Conservation (phyloP, 2,329 filamentous ascomycete species). For the Arthroderma sp. region DNA sequence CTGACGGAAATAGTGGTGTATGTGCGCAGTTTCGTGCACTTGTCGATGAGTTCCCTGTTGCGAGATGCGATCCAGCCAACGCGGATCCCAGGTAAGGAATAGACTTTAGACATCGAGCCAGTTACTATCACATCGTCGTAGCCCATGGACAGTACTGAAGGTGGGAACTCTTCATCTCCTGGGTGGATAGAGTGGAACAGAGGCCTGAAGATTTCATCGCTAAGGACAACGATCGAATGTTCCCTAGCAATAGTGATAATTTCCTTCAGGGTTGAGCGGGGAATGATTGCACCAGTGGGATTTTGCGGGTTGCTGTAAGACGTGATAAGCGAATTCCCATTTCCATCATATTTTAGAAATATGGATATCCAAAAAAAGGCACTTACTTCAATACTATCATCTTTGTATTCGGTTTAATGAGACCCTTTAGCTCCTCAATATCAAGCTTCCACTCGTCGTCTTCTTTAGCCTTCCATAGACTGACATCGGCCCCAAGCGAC, state of each 20-base stretch:
- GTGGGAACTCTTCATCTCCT: constrained; percentile 44
- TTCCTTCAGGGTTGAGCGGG: constrained; percentile 46
- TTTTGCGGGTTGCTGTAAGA: constrained; percentile 67
- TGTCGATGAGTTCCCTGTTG: constrained; percentile 49
- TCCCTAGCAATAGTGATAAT: constrained; percentile 53
- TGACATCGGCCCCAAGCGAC: constrained; percentile 63
- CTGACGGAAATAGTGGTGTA: constrained; percentile 82
- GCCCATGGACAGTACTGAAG: constrained; percentile 58
- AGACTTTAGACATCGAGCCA: constrained; percentile 76
- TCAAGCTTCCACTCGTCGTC: constrained; percentile 56
- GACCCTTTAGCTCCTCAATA: constrained; percentile 49
- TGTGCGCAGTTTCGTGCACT: constrained; percentile 54
- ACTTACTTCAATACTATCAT: constrained; percentile 51
- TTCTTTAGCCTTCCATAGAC: constrained; percentile 58
- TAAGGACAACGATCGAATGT: constrained; percentile 54
- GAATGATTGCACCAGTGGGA: constrained; percentile 61
- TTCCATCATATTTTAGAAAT: background rate
- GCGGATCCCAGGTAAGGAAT: constrained; percentile 67
- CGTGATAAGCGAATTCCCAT: constrained; percentile 46
- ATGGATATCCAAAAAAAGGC: constrained; percentile 12
- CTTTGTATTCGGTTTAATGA: constrained; percentile 43
- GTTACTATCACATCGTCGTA: constrained; percentile 62
- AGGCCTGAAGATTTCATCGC: constrained; percentile 74
- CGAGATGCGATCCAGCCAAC: constrained; percentile 71
- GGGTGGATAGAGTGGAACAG: constrained; percentile 60